phyloP scores from a whole-genome alignment of 768 basidiomycete genomes.

The Rickenella mellea region DNA sequence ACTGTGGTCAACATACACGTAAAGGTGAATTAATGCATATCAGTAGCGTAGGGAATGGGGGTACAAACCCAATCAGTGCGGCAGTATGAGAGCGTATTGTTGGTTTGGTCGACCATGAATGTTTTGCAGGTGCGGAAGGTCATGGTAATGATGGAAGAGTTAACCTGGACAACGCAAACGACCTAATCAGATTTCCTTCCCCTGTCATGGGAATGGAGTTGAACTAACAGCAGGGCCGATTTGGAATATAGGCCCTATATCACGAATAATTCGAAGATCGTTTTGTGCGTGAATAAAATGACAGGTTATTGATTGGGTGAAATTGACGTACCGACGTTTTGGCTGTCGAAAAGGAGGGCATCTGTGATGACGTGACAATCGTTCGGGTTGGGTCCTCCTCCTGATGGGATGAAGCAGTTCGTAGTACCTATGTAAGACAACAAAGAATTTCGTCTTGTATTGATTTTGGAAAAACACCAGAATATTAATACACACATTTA shows the following conservation, averaged over 20 bases:
- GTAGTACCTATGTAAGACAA: slow-evolving; percentile 19
- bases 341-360: slow-evolving; percentile 34
- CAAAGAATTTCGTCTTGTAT: not conserved
- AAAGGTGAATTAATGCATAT: not conserved
- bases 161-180: slow-evolving; percentile 7
- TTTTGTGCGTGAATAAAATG: not conserved
- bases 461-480: not conserved
- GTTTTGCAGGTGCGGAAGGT: slow-evolving; percentile 31
- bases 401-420: slow-evolving; percentile 36
- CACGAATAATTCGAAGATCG: not conserved
- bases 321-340: slow-evolving; percentile 31
- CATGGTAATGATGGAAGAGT: slow-evolving; percentile 31
- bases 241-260: slow-evolving; percentile 22
- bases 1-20: too few species aligned
- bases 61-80: slow-evolving; percentile 34
- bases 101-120: slow-evolving; percentile 41
- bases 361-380: slow-evolving; percentile 42
- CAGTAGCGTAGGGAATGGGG: not conserved
- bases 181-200: too few species aligned
- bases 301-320: not conserved
- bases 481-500: slow-evolving; percentile 26
- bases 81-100: slow-evolving; percentile 30
- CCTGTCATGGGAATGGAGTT: not conserved
- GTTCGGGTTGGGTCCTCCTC: slow-evolving; percentile 38
- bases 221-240: slow-evolving; percentile 21